phyloP scores from a whole-genome alignment of 2,329 filamentous ascomycete genomes.

The Hypoxylon sp. region DNA sequence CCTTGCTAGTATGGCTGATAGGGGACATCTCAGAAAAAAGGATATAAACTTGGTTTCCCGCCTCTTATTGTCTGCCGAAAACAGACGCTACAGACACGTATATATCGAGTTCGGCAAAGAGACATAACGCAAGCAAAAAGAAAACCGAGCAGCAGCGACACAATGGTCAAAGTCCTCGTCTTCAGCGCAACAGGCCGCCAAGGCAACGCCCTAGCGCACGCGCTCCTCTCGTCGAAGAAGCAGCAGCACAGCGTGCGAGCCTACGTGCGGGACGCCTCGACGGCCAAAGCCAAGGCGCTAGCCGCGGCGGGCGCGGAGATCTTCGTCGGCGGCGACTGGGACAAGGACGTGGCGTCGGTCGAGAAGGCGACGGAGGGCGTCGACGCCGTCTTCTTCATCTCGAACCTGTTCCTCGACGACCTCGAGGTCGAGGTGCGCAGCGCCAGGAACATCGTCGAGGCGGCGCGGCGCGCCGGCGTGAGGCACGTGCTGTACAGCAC shows the following conservation, averaged over 20 bases:
- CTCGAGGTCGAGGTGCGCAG: constrained; percentile 12
- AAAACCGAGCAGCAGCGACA: constrained; percentile 5
- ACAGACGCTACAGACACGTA: neutral
- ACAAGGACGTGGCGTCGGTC: constrained; percentile 18
- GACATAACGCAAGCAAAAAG: no score
- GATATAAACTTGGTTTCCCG: no score
- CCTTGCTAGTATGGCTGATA: no score
- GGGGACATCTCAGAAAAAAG: no score
- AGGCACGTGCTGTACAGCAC: constrained; percentile 29
- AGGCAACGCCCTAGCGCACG: constrained; percentile 17
- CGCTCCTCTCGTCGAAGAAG: constrained; percentile 22
- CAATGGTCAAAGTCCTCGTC: constrained; percentile 35
- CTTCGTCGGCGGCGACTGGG: constrained; percentile 26
- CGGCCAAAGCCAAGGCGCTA: constrained; percentile 18
- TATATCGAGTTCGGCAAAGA: neutral
- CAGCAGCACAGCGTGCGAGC: constrained; percentile 28
- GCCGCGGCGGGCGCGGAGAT: constrained; percentile 22
- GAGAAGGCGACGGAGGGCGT: constrained; percentile 23
- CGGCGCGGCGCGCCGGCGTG: constrained; percentile 22
- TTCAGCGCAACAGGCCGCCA: constrained; percentile 33
- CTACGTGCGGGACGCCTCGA: constrained; percentile 21
- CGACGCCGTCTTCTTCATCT: constrained; percentile 28
- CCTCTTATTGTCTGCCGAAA: no score
- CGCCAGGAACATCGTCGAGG: constrained; percentile 25
- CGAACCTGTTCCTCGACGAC: constrained; percentile 14